Evolutionary conservation across 2,329 filamentous ascomycete genomes (phyloP).

Genomic region (Colletotrichum tanaceti): DNA sequence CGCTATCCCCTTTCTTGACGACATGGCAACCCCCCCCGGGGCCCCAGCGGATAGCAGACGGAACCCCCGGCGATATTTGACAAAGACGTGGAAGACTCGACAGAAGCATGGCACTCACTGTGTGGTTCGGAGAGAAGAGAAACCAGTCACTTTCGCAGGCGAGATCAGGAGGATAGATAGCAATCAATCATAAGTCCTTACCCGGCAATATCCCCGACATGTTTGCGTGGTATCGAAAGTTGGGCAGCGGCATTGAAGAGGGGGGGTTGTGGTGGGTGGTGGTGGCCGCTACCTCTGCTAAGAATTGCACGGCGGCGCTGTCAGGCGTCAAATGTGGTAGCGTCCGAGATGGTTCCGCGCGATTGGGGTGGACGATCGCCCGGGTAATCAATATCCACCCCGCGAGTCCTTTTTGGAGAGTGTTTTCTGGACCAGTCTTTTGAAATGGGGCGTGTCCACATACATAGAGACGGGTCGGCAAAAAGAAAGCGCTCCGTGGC

Average conservation of each 20-base stretch:
- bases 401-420: background rate
- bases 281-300: background rate
- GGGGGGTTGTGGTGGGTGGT: background rate
- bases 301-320: constrained; percentile 13
- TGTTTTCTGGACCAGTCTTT: background rate
- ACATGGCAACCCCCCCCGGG: background rate
- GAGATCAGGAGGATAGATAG: background rate
- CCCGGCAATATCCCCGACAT: background rate
- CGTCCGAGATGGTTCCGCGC: constrained; percentile 30
- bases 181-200: background rate
- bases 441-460: constrained; percentile 24
- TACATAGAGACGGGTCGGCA: constrained; percentile 15
- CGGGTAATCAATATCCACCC: constrained; percentile 37
- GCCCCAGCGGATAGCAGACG: constrained; percentile 20
- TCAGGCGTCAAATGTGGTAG: constrained; percentile 34
- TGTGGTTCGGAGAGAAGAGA: background rate
- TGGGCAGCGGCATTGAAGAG: constrained; percentile 22
- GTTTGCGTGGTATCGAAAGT: background rate
- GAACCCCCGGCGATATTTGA: too few relatives aligned
- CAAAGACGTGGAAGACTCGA: background rate
- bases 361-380: constrained; percentile 34
- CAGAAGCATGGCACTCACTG: background rate
- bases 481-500: constrained; percentile 30
- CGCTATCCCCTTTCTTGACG: background rate
- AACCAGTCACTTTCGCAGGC: background rate